These are phyloP conservation scores for Miscanthus sacchariflorus DNA, from an alignment of 202 grass and related monocot genomes.

Conservation along the genomic window DNA sequence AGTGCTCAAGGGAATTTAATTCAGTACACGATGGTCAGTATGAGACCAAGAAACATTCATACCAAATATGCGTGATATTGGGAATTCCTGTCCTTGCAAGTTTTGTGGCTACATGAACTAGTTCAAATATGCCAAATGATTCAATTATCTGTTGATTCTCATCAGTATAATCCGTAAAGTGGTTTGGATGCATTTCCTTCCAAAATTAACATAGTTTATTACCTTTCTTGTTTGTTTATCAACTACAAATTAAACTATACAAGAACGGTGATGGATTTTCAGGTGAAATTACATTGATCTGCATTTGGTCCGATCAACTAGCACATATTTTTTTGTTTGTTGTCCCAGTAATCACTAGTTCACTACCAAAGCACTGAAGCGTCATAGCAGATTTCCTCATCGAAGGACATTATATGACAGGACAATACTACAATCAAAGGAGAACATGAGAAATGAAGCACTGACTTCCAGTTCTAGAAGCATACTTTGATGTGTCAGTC, in stretches of 20 bases:
- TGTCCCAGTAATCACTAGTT: not conserved
- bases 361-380: not conserved
- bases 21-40: not conserved
- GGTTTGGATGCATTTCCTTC: not conserved
- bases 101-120: constrained; percentile 21
- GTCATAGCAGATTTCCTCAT: not conserved
- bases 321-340: not conserved
- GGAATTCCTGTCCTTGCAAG: constrained; percentile 9
- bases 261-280: not conserved
- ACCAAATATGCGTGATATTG: not conserved
- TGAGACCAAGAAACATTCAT: constrained; percentile 29
- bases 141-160: not conserved
- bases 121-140: not conserved
- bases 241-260: not conserved
- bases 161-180: not conserved
- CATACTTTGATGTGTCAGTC: constrained; percentile 13
- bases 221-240: not conserved
- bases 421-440: not conserved
- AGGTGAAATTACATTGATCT: not conserved
- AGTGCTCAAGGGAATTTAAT: constrained; percentile 10
- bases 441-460: constrained; percentile 15
- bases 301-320: not conserved
- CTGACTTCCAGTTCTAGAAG: not conserved
- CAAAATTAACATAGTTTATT: not conserved
- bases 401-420: not conserved